Evolutionary conservation across 441 rosid genomes (phyloP), one percentile per base, ranked within the genome.

Genomic region (Theobroma grandiflorum): DNA sequence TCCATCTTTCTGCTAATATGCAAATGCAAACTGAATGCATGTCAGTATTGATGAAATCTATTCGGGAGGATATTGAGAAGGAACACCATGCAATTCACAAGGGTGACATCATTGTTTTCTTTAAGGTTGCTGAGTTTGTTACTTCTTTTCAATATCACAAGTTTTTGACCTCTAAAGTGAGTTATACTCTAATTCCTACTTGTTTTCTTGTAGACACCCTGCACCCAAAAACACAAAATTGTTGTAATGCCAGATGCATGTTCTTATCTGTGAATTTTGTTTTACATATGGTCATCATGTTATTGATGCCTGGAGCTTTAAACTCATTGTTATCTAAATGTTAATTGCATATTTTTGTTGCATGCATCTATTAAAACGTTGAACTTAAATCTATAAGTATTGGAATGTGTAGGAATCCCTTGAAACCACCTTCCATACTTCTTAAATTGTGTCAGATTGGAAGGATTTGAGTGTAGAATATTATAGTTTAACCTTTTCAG

Each of bases 11-110:
- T 85, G 72, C 79, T 79, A 75, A 81, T 79, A 47, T 55, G 78
- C 35, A 74, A 43, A 78, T 73, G 62, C 74, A 82, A 82, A 35
- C 71, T 78, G 64, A 82, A 79, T 82, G 62, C 73, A 45, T 83
- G 64, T 72, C 93, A 97, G 99, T 89, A 84, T 75, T 97, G 88
- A 94, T 92, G 96, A 93, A 90, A 94, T 90, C 98, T 64, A 82
- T 97, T 35, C 86, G 87, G 42, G 93, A 95, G 79, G 99, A 95
- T 85, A 93, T 95, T 37, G 96, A 92, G 71, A 97, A 90, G 91
- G 99, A 97, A 84, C 97, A 90, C 83, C 94, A 83, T 61, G 86
- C 95, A 78, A 82, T 97, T 82, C 99, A 97, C 85, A 91, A 86
- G 77, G 86, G 91, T 63, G 99, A 97, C 85, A 82, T 94, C 40